Evolutionary conservation across 1,284 basidiomycete genomes (phyloP), one percentile per base, ranked within the genome.

Genomic region (Xerocomus cyaneibrunnescens): DNA sequence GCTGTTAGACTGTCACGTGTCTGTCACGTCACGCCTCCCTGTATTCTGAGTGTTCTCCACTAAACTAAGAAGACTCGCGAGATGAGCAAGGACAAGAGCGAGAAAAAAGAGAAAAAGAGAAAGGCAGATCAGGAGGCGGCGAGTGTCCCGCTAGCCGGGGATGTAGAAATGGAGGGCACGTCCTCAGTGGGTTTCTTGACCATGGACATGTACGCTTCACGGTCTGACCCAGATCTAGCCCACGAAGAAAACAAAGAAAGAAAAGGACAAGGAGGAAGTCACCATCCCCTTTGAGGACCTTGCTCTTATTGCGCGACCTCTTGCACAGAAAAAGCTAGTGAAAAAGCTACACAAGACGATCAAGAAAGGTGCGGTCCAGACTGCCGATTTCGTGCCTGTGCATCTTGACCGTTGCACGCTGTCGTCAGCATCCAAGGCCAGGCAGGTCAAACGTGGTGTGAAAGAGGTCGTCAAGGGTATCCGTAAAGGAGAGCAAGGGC

Each of bases 401-500:
- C 17, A 14, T 25, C 7, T 45, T 46, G 30, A 58, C 31, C 9
- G 19, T 56, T 32, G 48, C n/a, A 30, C 50, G 30, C 36, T 44
- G 37, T 44, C 48, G 45, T 36, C 60, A 94, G 92, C 94, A 17
- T 93, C 92, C 28, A 97, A 95, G 72, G 85, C 85, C 42, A 83
- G 94, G 55, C 92, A 95, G 72, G 87, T 98, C 32, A 96, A 95
- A 74, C 83, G 94, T 44, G 94, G 94, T 39, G 94, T 98, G 46
- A 98, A 98, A 74, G 94, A 98, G 71, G 92, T 98, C 31, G 93
- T 96, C 49, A 98, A 98, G 72, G 92, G 92, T 3, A 89, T 98
- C 45, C 81, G 94, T 49, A 98, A 98, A 71, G 94, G 94, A 50
- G 94, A 98, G 71, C 92, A 91, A 77, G 94, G 94, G 92, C 87